Percentiles rank a stretch among this genome's conserved stretches.
These are phyloP conservation scores for Lipomyces yamadae DNA, from an alignment of 805 yeast genomes.

Conservation along the genomic window DNA sequence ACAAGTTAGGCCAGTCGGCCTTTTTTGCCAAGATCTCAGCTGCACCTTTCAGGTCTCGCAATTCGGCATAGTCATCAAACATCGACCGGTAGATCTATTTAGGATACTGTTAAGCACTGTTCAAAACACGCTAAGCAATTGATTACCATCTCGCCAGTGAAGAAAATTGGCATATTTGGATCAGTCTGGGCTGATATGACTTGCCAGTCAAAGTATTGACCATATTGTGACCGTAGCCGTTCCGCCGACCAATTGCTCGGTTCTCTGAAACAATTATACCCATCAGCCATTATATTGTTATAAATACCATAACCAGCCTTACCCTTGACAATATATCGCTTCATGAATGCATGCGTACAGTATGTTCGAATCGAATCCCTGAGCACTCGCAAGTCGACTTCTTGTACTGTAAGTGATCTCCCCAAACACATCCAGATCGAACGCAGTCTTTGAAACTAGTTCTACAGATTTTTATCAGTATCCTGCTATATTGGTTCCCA, in stretches of 20 bases:
- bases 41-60: constrained; percentile 49
- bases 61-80: constrained; percentile 55
- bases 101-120: not conserved
- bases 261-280: constrained; percentile 27
- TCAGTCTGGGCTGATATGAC: constrained; percentile 20
- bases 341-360: constrained; percentile 63
- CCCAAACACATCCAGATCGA: constrained; percentile 49
- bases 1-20: constrained; percentile 49
- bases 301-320: constrained; percentile 30
- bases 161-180: constrained; percentile 45
- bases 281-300: constrained; percentile 32
- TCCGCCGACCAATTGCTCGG: constrained; percentile 58
- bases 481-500: not conserved
- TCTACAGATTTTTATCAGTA: constrained; percentile 8
- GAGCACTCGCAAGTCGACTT: constrained; percentile 44
- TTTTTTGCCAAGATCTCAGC: constrained; percentile 45
- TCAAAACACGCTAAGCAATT: not conserved
- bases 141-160: constrained; percentile 58
- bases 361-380: constrained; percentile 59
- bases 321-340: constrained; percentile 57
- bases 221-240: constrained; percentile 41
- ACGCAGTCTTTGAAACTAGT: constrained; percentile 50
- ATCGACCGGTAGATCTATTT: constrained; percentile 53
- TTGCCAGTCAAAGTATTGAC: constrained; percentile 43
- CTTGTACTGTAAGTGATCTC: constrained; percentile 50